Base-by-base conservation (phyloP, 352 stramenopile species). In the Blastocystis sp. region DNA sequence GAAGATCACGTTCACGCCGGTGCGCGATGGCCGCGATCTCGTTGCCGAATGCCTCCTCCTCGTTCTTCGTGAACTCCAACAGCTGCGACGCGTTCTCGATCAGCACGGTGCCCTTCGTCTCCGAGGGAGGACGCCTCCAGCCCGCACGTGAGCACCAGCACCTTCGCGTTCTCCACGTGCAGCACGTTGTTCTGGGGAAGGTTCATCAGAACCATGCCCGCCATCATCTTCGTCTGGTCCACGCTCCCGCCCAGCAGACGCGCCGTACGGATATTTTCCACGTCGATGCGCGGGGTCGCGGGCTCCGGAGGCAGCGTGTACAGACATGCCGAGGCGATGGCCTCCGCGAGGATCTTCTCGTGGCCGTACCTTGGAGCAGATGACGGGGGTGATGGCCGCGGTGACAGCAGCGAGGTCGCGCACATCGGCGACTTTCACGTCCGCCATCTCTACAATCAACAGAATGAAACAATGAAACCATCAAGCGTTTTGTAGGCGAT, bases 51-150 rank as follows among this genome's bases (percentile, higher is more conserved):
- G 95, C 95, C 86, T 94, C 94, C 92, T 99, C 97, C 91, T 99
- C 97, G 41, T 94, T 95, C 92, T 98, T 98, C 93, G 98, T 99
- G 94, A 99, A 34, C 28, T 34, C 28, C 28, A 34, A 34, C 28
- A 34, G 28, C 28, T 34, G 28, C 28, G 28, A 34, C 11, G 96
- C 97, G 87, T 94, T 97, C 91, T 98, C 98, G 91, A 99, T 98
- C n/a, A 99, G 92, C 79, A 99, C 96, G 2, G 96, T 99, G 90
- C 96, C 97, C 93, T 99, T 98, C 40, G 96, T 96, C 91, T 99
- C 96, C 1, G 96, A 98, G 56, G n/a, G 92, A 93, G 64, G 93
- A 96, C 23, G 97, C 94, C 91, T 99, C 96, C 78, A 99, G 94
- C 59, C 95, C 96, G 87, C 95, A 98, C 76, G 76, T 76, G 1